Evolutionary conservation across 257 asterid species (phyloP), one percentile per base, ranked within the genome.

Genomic region (Ballota nigra): DNA sequence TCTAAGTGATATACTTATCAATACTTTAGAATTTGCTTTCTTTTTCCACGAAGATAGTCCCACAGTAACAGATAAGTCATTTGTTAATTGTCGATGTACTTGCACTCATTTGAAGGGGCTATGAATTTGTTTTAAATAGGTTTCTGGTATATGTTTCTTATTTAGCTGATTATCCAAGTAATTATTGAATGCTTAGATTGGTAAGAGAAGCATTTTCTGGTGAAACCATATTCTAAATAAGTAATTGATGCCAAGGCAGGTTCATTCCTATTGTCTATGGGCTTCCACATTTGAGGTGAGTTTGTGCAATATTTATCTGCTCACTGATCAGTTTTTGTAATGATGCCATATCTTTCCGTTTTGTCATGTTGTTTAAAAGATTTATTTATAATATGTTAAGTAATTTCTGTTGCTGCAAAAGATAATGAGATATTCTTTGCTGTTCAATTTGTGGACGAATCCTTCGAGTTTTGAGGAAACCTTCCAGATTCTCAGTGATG

Each of bases 371-470:
- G 8, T 24, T 22, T 23, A 41, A 41, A 57, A 57, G 38, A 38
- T 24, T 22, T 19, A 56, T 24, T 18, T 24, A 16, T 23, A 53
- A 53, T 56, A 22, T n/a, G 57, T 36, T 36, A 55, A 18, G 72
- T 28, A 33, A 73, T 43, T 59, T 51, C 78, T 0, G 75, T 71
- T 24, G 76, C 71, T 41, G 69, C 70, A 22, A 24, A 33, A 3
- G 55, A 26, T n/a, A 45, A 52, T 1, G 78, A 80, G 19, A 62
- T 80, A 52, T 72, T 80, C 57, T 43, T 80, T 31, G 53, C 72
- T n/a, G 3, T 74, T 2, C 63, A 26, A 15, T 67, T 34, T 47
- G 58, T 19, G 8, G 74, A 74, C 45, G 29, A 58, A 3, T 13
- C 52, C 51, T 19, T 12, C 34, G 34, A 29, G 3, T 29, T 29